A percentile compares a stretch with the other conserved stretches of the same genome.
phyloP scores from a whole-genome alignment of 2,329 filamentous ascomycete genomes.

The Onygena corvina region DNA sequence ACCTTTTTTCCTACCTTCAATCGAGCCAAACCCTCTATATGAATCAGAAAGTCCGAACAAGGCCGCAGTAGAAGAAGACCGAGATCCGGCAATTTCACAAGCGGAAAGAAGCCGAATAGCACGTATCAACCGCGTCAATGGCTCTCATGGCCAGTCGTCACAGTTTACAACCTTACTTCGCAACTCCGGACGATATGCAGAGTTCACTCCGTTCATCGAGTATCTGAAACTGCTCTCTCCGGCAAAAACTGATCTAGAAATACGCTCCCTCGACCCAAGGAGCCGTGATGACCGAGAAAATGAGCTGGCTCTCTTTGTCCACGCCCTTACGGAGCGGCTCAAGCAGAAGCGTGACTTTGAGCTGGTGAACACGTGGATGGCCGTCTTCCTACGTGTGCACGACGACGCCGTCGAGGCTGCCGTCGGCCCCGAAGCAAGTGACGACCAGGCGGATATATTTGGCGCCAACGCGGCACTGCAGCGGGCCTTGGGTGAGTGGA shows the following conservation, averaged over 20 bases:
- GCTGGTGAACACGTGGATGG: conserved; percentile 93
- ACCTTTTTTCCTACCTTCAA: conserved; percentile 73
- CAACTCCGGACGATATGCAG: conserved; percentile 37
- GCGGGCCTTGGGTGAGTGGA: conserved; percentile 55
- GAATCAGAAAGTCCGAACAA: conserved; percentile 21
- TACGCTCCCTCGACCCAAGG: conserved; percentile 57
- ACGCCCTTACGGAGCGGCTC: conserved; percentile 63
- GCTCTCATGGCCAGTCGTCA: conserved; percentile 20
- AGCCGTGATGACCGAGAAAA: conserved; percentile 28
- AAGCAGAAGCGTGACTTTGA: conserved; percentile 70
- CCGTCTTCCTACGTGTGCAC: conserved; percentile 76
- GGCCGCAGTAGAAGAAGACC: conserved; percentile 21
- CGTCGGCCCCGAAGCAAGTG: conserved; percentile 16
- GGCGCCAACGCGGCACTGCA: conserved; percentile 38
- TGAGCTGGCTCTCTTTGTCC: conserved; percentile 68
- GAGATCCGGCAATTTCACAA: conserved; percentile 26
- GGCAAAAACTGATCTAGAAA: conserved; percentile 76
- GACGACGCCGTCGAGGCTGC: conserved; percentile 42
- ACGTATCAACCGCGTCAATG: conserved; percentile 46
- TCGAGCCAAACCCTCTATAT: conserved; percentile 17
- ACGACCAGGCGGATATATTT: conserved; percentile 37
- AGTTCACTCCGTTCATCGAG: conserved; percentile 59
- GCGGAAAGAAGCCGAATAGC: conserved; percentile 55
- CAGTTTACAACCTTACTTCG: conserved; percentile 41
- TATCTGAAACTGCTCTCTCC: conserved; percentile 73